These are phyloP conservation scores for Nicotiana noctiflora DNA, from an alignment of 257 asterid species.

Conservation along the genomic window DNA sequence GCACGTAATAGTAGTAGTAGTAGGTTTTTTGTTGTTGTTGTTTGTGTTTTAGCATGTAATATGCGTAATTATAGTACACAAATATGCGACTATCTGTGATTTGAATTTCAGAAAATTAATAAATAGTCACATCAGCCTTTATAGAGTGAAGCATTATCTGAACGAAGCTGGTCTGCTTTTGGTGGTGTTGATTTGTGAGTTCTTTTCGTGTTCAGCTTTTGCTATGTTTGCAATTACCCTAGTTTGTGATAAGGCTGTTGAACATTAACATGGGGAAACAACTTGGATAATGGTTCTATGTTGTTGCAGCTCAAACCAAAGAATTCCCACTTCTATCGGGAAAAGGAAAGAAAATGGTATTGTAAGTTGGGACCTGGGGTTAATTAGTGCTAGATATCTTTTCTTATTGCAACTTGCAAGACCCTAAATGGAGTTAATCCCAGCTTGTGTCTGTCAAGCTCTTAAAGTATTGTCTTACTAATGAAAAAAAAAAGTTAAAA, in stretches of 20 bases:
- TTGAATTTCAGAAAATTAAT: background rate
- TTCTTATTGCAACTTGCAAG: background rate
- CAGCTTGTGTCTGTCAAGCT: background rate
- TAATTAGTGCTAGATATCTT: background rate
- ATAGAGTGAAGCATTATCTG: background rate
- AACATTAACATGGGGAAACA: background rate
- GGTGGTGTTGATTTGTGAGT: background rate
- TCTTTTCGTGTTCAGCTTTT: background rate
- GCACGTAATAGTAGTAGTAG: too few relatives aligned
- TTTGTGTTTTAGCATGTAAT: background rate
- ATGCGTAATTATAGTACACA: background rate
- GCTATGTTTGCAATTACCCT: background rate
- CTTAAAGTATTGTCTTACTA: background rate
- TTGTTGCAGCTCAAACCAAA: background rate
- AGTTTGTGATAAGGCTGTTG: background rate
- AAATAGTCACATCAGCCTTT: background rate
- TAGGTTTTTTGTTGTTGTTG: too few relatives aligned
- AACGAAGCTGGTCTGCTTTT: background rate
- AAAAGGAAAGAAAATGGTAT: background rate
- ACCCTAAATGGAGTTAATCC: background rate
- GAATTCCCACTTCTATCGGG: background rate
- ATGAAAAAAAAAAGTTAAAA: background rate
- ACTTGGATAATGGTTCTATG: too few relatives aligned
- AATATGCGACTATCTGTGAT: background rate
- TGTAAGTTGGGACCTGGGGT: background rate